A percentile compares a stretch with the other conserved stretches of the same genome.
Conservation (phyloP, 2,329 filamentous ascomycete genomes). For the Sporothrix luriei region DNA sequence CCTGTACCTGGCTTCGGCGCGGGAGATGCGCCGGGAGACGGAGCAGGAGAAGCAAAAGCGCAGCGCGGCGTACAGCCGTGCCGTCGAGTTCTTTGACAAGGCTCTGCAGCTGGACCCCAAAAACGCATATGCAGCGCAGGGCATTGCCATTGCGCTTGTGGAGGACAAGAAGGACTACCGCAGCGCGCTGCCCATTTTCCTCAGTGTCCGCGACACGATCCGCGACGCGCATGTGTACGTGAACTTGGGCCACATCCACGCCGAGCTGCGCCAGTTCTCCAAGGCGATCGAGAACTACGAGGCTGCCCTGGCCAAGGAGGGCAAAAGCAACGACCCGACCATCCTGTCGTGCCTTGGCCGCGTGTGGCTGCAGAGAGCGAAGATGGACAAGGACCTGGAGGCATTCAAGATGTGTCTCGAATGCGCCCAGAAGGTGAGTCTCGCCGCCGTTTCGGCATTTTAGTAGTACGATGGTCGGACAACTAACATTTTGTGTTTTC, state of each 20-base stretch:
- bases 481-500: neutral
- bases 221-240: conserved; percentile 86
- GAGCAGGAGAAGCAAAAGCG: conserved; percentile 91
- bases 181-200: conserved; percentile 80
- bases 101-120: conserved; percentile 90
- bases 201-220: conserved; percentile 86
- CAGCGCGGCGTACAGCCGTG: conserved; percentile 81
- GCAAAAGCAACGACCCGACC: conserved; percentile 70
- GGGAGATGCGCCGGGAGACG: conserved; percentile 90
- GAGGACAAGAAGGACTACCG: conserved; percentile 92
- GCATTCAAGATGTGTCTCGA: conserved; percentile 60
- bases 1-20: conserved; percentile 78
- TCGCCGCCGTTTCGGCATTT: too few species aligned
- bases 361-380: conserved; percentile 81
- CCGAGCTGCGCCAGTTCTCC: conserved; percentile 84
- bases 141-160: conserved; percentile 88
- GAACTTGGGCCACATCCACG: conserved; percentile 91
- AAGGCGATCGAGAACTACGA: conserved; percentile 97
- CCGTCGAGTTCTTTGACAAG: conserved; percentile 98
- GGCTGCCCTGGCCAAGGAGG: conserved; percentile 75
- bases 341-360: conserved; percentile 85
- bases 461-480: neutral
- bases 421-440: conserved; percentile 63
- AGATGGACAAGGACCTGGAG: conserved; percentile 61
- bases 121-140: conserved; percentile 95